Conservation (phyloP, 2,329 filamentous ascomycete genomes). For the Paramyrothecium sp. region DNA sequence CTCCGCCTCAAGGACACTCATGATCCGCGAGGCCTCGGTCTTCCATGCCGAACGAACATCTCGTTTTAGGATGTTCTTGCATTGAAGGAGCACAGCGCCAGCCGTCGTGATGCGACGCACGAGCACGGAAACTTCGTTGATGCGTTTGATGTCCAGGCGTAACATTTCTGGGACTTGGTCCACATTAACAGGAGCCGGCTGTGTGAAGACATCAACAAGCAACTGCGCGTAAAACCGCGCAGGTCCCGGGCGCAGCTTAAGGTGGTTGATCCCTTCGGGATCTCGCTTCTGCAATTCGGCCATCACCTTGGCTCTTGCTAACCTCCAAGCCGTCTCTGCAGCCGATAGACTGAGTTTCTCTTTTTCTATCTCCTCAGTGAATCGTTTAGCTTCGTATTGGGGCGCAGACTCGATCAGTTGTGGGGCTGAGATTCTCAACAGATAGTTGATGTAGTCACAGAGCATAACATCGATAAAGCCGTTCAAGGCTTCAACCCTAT, state of each 20-base stretch:
- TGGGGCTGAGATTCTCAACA: conserved; percentile 70
- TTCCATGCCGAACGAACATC: conserved; percentile 79
- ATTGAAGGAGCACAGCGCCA: conserved; percentile 73
- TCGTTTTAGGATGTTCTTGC: conserved; percentile 80
- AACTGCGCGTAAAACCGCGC: conserved; percentile 75
- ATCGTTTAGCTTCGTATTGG: conserved; percentile 72
- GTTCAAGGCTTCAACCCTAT: conserved; percentile 72
- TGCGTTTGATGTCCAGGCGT: conserved; percentile 63
- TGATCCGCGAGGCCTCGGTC: conserved; percentile 68
- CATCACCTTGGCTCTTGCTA: conserved; percentile 61
- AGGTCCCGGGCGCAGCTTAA: conserved; percentile 60
- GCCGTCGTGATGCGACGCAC: conserved; percentile 64
- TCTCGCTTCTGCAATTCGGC: conserved; percentile 68
- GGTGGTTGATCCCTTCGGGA: conserved; percentile 63
- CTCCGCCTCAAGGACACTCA: conserved; percentile 62
- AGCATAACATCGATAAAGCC: conserved; percentile 75
- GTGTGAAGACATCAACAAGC: conserved; percentile 73
- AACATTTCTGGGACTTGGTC: conserved; percentile 71
- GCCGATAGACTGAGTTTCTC: conserved; percentile 52
- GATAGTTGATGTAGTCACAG: conserved; percentile 80
- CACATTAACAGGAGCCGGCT: conserved; percentile 52
- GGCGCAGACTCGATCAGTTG: conserved; percentile 69
- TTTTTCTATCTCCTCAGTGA: conserved; percentile 62
- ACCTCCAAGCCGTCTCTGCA: conserved; percentile 66
- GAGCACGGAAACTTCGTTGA: conserved; percentile 39